These are phyloP conservation scores for Pneumocystis murina DNA, from an alignment of 1,139 yeast species.

Conservation along the genomic window DNA sequence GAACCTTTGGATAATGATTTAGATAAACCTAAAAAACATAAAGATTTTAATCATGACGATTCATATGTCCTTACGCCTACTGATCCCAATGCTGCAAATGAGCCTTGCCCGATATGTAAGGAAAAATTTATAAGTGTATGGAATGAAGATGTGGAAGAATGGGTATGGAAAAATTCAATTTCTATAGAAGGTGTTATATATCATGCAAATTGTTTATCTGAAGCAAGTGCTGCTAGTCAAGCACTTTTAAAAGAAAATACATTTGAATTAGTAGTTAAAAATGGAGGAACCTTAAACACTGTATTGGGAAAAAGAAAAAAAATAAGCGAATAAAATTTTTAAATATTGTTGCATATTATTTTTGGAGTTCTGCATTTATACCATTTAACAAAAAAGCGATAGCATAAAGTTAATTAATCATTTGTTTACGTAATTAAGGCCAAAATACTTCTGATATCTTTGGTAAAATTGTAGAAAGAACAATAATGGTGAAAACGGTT, in stretches of 20 bases:
- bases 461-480: too few species aligned
- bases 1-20: constrained; percentile 5
- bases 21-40: constrained; percentile 6
- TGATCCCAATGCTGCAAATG: constrained; percentile 48
- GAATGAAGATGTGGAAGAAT: constrained; percentile 82
- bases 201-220: constrained; percentile 71
- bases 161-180: constrained; percentile 86
- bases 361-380: not conserved
- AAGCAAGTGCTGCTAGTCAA: constrained; percentile 30
- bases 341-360: not conserved
- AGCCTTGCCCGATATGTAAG: constrained; percentile 74
- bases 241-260: not conserved
- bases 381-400: not conserved
- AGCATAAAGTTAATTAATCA: not conserved
- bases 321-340: not conserved
- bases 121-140: constrained; percentile 67
- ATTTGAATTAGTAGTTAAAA: not conserved
- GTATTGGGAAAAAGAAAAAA: not conserved
- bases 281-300: not conserved
- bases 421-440: not conserved
- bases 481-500: too few species aligned
- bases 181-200: constrained; percentile 54
- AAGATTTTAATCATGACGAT: constrained; percentile 4
- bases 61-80: constrained; percentile 44
- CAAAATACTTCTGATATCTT: not conserved